Conservation (phyloP, 1,284 basidiomycete species). For the Anthracocystis setariae region DNA sequence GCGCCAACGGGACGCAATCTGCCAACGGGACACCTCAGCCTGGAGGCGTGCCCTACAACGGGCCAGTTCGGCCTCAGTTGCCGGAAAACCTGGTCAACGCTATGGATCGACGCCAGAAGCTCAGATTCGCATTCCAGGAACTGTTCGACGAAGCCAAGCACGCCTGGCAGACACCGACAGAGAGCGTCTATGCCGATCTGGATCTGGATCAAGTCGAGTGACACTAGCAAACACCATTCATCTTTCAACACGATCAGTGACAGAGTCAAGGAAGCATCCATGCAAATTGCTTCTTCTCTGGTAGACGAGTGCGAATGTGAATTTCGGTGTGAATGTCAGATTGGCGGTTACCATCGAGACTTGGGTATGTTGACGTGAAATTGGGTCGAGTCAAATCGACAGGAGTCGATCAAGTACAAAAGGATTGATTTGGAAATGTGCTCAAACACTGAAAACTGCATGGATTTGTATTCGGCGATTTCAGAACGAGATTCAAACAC, state of each 20-base stretch:
- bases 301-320: too few relatives aligned
- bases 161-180: slow-evolving; percentile 52
- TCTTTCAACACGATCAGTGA: too few relatives aligned
- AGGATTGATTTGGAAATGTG: neutral
- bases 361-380: too few relatives aligned
- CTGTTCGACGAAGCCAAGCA: slow-evolving; percentile 58
- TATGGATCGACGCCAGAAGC: slow-evolving; percentile 54
- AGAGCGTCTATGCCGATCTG: slow-evolving; percentile 53
- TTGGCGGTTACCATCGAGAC: too few relatives aligned
- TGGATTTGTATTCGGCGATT: neutral
- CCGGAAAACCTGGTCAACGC: slow-evolving; percentile 56
- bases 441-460: neutral
- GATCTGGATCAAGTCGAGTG: slow-evolving; percentile 39
- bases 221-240: neutral
- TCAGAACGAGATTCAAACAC: neutral
- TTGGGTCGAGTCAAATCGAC: neutral
- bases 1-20: slow-evolving; percentile 31
- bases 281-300: too few relatives aligned
- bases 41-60: slow-evolving; percentile 36
- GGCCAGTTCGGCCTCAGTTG: slow-evolving; percentile 57
- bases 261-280: too few relatives aligned
- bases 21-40: slow-evolving; percentile 40
- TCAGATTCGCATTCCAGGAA: slow-evolving; percentile 58
- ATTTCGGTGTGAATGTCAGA: too few relatives aligned
- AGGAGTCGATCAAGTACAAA: neutral